phyloP scores from a whole-genome alignment of 1,284 basidiomycete species.

The Leccinum subrobustum region DNA sequence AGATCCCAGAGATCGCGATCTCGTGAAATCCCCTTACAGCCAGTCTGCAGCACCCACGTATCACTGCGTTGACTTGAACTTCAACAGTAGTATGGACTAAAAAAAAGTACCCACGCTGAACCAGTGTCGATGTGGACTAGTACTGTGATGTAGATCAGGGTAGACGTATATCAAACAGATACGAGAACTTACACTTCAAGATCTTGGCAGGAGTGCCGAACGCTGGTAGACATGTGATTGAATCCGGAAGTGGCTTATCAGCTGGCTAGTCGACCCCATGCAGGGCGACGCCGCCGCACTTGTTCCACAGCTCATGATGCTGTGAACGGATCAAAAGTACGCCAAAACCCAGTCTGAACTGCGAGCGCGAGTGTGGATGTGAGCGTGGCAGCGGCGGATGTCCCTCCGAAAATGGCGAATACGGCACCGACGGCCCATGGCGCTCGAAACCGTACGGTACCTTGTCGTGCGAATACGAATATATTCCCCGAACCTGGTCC shows the following conservation, averaged over 20 bases:
- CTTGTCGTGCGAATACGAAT: not conserved
- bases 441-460: not conserved
- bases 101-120: too few relatives aligned
- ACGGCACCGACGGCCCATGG: not conserved
- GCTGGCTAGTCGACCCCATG: not conserved
- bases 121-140: too few relatives aligned
- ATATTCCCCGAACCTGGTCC: not conserved
- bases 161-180: too few relatives aligned
- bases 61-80: too few relatives aligned
- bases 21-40: too few relatives aligned
- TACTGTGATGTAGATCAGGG: too few relatives aligned
- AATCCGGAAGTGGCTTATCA: not conserved
- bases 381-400: not conserved
- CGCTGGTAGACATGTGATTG: conserved; percentile 3
- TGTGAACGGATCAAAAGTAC: not conserved
- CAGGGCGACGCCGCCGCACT: not conserved
- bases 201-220: not conserved
- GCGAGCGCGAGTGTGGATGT: not conserved
- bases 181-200: too few relatives aligned
- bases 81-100: too few relatives aligned
- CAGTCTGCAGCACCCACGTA: too few relatives aligned
- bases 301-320: not conserved
- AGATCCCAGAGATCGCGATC: too few relatives aligned
- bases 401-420: not conserved
- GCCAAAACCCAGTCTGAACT: not conserved